Percentiles rank a stretch among this genome's conserved stretches.
Conservation (phyloP, 1,284 basidiomycete species). For the Rhizoctonia solani region DNA sequence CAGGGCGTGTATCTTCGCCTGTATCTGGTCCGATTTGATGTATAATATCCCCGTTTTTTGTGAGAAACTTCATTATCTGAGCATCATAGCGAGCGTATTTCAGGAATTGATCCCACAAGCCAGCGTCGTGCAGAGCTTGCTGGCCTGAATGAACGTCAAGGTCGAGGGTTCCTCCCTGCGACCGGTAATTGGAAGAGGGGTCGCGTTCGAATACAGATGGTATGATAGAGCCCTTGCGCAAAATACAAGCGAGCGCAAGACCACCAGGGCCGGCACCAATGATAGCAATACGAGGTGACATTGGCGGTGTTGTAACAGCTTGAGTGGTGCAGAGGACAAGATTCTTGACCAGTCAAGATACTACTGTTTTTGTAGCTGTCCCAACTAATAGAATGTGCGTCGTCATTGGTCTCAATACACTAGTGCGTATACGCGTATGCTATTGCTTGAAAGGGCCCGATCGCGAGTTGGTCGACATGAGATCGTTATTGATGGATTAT, state of each 20-base stretch:
- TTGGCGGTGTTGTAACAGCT: too few species aligned
- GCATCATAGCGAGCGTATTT: constrained; percentile 43
- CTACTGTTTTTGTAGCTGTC: too few species aligned
- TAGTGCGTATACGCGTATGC: too few species aligned
- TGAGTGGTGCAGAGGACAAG: too few species aligned
- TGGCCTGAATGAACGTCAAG: constrained; percentile 49
- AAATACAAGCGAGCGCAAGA: constrained; percentile 48
- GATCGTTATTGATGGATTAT: too few species aligned
- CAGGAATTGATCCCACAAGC: constrained; percentile 44
- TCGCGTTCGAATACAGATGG: constrained; percentile 48
- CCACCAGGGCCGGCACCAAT: constrained; percentile 50
- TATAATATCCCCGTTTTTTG: constrained; percentile 40
- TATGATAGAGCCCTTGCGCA: constrained; percentile 44
- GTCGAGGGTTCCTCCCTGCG: constrained; percentile 51
- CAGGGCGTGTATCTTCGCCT: constrained; percentile 41
- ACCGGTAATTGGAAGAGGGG: constrained; percentile 42
- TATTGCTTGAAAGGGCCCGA: too few species aligned
- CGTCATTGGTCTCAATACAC: too few species aligned
- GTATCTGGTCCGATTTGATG: constrained; percentile 12
- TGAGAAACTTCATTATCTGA: constrained; percentile 43
- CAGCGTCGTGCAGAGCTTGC: constrained; percentile 44
- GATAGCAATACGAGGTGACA: constrained; percentile 42
- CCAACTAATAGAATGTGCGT: too few species aligned
- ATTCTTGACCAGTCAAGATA: too few species aligned
- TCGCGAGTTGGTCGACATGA: too few species aligned